Conservation (phyloP, 2,329 filamentous ascomycete species). For the Colletotrichum somersetense region DNA sequence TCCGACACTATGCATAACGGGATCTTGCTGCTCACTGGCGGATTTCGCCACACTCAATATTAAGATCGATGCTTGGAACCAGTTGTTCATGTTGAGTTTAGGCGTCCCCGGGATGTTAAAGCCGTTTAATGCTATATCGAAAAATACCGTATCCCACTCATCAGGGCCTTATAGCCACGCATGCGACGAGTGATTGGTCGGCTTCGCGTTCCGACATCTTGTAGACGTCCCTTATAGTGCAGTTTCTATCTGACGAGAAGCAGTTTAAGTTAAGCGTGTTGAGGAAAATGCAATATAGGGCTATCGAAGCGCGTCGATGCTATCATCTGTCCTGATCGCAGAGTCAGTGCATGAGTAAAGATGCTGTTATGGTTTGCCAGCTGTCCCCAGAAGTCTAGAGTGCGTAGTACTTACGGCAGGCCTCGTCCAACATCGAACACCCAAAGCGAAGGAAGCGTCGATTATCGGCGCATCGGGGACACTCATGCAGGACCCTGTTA, state of each 20-base stretch:
- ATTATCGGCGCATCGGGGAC: not conserved
- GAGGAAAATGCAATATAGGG: not conserved
- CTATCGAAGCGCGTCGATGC: not conserved
- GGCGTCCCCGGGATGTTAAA: not conserved
- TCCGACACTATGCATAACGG: not conserved
- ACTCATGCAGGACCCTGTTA: not conserved
- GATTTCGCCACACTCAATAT: too few relatives aligned
- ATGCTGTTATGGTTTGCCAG: not conserved
- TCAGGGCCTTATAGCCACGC: not conserved
- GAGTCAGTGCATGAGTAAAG: not conserved
- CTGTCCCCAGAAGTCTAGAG: too few relatives aligned
- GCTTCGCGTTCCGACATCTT: rapidly evolving
- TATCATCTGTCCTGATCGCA: not conserved
- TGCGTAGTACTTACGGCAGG: not conserved
- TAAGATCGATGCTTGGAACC: too few relatives aligned
- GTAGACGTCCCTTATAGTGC: not conserved
- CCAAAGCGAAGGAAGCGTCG: not conserved
- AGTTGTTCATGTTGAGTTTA: not conserved
- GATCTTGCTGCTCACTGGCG: not conserved
- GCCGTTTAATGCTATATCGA: not conserved
- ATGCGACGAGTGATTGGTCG: not conserved
- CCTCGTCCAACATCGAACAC: not conserved
- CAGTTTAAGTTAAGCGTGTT: not conserved
- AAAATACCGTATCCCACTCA: not conserved
- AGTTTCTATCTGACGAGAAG: not conserved